These are phyloP conservation scores for Penicillium chermesinum DNA, from an alignment of 495 filamentous ascomycete species.

Conservation along the genomic window DNA sequence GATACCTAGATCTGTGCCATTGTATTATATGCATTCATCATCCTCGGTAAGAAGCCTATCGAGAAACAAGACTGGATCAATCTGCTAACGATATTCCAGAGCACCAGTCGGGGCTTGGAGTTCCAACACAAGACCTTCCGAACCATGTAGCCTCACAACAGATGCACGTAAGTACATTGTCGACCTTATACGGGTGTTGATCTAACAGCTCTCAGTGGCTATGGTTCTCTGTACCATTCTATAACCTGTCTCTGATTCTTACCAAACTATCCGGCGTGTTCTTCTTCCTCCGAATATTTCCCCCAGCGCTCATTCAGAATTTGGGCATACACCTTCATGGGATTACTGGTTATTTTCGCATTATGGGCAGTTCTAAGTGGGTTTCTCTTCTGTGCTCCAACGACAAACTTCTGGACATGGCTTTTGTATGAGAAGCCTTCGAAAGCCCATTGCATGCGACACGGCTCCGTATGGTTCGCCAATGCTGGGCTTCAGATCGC, in stretches of 20 bases:
- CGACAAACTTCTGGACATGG: constrained; percentile 26
- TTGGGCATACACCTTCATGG: constrained; percentile 25
- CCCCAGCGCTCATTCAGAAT: constrained; percentile 22
- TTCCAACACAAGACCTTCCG: neutral
- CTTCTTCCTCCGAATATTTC: constrained; percentile 40
- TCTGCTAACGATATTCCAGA: constrained; percentile 14
- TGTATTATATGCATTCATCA: constrained; percentile 21
- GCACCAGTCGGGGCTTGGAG: constrained; percentile 14
- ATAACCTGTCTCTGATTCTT: constrained; percentile 39
- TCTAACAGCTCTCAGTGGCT: constrained; percentile 21
- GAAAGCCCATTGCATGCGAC: constrained; percentile 27
- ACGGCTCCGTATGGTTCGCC: constrained; percentile 33
- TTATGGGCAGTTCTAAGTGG: constrained; percentile 36
- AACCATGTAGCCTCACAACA: neutral
- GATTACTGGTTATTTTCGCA: constrained; percentile 28
- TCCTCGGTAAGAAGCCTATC: constrained; percentile 22
- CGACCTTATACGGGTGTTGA: neutral
- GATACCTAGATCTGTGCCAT: constrained; percentile 15
- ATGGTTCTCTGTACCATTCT: constrained; percentile 36
- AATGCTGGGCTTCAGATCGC: constrained; percentile 44
- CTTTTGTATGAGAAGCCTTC: neutral
- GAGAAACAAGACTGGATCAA: neutral
- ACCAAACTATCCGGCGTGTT: constrained; percentile 42
- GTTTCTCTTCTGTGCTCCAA: constrained; percentile 35
- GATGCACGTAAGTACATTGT: constrained; percentile 12